Conservation (phyloP, 192 early-diverging fungal species). For the Spinellus fusiger region DNA sequence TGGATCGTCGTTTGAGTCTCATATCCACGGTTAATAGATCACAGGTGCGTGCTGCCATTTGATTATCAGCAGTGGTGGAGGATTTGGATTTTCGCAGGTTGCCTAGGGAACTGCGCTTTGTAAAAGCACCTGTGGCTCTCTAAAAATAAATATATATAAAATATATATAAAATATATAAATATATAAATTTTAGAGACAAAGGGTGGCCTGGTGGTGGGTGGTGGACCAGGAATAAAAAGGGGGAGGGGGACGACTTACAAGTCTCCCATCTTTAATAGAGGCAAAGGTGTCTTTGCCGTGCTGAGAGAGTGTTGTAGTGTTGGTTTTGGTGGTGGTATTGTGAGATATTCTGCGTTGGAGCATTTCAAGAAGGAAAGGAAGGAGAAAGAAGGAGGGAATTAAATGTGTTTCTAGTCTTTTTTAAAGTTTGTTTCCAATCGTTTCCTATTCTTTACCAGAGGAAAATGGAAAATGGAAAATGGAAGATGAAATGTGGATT, state of each 20-base stretch:
- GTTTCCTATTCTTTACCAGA: too few species aligned
- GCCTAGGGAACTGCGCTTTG: conserved; percentile 17
- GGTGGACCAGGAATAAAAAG: too few species aligned
- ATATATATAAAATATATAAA: background rate
- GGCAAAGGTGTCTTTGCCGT: background rate
- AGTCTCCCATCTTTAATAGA: background rate
- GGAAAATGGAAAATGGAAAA: too few species aligned
- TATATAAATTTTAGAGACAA: background rate
- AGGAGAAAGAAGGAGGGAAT: background rate
- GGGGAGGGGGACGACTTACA: too few species aligned
- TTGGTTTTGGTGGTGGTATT: background rate
- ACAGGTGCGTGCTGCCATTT: background rate
- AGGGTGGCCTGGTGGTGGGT: background rate
- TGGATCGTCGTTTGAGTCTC: conserved; percentile 27
- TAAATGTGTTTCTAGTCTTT: conserved; percentile 6
- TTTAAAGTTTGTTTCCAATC: too few species aligned
- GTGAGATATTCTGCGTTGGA: background rate
- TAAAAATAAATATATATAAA: background rate
- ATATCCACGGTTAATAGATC: conserved; percentile 8
- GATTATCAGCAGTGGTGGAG: conserved; percentile 20
- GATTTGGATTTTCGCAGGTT: conserved; percentile 24
- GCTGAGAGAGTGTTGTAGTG: background rate
- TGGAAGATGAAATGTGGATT: too few species aligned
- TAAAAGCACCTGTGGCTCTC: background rate
- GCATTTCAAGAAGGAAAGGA: conserved; percentile 5